phyloP scores from a whole-genome alignment of 768 basidiomycete genomes.

The Glaciozyma antarctica region DNA sequence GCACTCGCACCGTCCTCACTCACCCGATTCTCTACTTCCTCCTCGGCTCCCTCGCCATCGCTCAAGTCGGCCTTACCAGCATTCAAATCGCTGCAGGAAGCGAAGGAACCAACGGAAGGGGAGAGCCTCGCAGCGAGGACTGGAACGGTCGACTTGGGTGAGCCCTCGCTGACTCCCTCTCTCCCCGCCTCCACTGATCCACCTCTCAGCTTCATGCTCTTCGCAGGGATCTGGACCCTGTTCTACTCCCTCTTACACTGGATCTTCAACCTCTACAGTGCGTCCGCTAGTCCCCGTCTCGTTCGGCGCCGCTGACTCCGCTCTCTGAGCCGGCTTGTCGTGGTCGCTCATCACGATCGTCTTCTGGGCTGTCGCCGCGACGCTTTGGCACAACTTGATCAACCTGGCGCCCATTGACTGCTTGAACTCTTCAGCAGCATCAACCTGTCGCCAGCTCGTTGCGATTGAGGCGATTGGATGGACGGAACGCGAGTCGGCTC shows the following conservation, averaged over 20 bases:
- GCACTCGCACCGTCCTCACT: background rate
- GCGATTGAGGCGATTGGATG: background rate
- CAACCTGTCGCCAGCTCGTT: background rate
- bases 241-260: background rate
- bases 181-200: too few species aligned
- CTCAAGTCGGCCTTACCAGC: background rate
- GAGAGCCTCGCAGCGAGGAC: too few species aligned
- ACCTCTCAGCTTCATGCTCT: constrained; percentile 1
- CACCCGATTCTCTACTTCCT: background rate
- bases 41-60: background rate
- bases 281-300: too few species aligned
- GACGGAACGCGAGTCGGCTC: background rate
- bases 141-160: too few species aligned
- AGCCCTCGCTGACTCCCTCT: too few species aligned
- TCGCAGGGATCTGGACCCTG: background rate
- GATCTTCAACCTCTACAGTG: constrained; percentile 3
- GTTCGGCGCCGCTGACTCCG: background rate
- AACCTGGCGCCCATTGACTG: background rate
- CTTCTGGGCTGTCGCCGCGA: background rate
- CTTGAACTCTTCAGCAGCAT: background rate
- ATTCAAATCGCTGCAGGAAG: background rate
- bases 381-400: background rate
- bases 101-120: background rate
- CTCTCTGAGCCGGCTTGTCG: background rate
- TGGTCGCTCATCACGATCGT: background rate